These are phyloP conservation scores for Colletotrichum sidae DNA, from an alignment of 2,329 filamentous ascomycete genomes.

Conservation along the genomic window DNA sequence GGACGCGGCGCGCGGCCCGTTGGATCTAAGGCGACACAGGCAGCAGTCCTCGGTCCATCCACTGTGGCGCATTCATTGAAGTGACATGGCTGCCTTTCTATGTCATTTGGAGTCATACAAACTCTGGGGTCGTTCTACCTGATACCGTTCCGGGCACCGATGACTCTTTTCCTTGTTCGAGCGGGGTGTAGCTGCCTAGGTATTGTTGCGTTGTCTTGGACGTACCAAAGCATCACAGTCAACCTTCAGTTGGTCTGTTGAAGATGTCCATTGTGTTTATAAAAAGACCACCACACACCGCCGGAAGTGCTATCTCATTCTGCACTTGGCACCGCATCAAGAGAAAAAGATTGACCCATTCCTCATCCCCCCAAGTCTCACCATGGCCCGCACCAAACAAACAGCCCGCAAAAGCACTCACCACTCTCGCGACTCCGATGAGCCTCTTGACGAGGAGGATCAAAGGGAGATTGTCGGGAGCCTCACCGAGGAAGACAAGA, in stretches of 20 bases:
- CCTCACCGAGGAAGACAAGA: constrained; percentile 40
- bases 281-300: no score
- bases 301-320: no score
- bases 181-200: constrained; percentile 28
- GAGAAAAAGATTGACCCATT: no score
- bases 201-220: not conserved
- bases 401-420: not conserved
- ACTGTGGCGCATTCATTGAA: no score
- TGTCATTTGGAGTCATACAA: constrained; percentile 8
- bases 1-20: not conserved
- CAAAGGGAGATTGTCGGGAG: constrained; percentile 32
- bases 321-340: no score
- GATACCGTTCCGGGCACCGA: constrained; percentile 9
- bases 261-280: not conserved
- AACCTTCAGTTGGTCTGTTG: not conserved
- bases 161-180: constrained; percentile 27
- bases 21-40: constrained; percentile 15
- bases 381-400: constrained; percentile 25
- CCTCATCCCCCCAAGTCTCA: not conserved
- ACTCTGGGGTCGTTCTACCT: not conserved
- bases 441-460: constrained; percentile 38
- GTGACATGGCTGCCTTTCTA: not conserved
- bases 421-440: not conserved
- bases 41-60: not conserved
- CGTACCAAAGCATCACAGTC: not conserved